Evolutionary conservation across 1,284 basidiomycete species (phyloP).

Genomic region (Trichosporon sp.): DNA sequence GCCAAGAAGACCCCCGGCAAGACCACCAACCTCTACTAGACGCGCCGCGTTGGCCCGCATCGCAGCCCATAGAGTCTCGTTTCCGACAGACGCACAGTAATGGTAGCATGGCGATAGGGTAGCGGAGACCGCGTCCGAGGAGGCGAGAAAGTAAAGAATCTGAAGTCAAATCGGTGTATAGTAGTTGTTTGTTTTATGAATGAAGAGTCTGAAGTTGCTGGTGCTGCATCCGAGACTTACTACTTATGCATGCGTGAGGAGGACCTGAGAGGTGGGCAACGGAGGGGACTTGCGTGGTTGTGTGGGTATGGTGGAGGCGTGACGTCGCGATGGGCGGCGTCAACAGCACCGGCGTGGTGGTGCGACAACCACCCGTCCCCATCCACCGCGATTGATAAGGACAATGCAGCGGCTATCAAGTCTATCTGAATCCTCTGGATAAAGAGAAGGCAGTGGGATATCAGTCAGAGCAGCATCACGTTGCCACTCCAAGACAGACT

Average conservation of each 20-base stretch:
- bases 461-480: not conserved
- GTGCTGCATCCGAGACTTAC: not conserved
- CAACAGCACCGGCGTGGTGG: not conserved
- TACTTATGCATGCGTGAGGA: not conserved
- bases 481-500: not conserved
- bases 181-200: constrained; percentile 19
- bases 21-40: constrained; percentile 44
- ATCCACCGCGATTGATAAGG: not conserved
- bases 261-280: not conserved
- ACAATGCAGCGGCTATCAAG: not conserved
- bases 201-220: not conserved
- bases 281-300: not conserved
- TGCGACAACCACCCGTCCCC: not conserved
- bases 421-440: not conserved
- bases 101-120: constrained; percentile 9
- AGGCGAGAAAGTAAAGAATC: constrained; percentile 4
- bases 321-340: not conserved
- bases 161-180: not conserved
- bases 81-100: constrained; percentile 13
- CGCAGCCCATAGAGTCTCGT: constrained; percentile 26
- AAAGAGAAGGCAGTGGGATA: not conserved
- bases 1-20: constrained; percentile 47
- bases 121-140: not conserved
- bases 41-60: not conserved
- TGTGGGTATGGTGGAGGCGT: not conserved